A percentile compares a stretch with the other conserved stretches of the same genome.
phyloP scores from a whole-genome alignment of 2,329 filamentous ascomycete genomes.

The Aspergillus sp. region DNA sequence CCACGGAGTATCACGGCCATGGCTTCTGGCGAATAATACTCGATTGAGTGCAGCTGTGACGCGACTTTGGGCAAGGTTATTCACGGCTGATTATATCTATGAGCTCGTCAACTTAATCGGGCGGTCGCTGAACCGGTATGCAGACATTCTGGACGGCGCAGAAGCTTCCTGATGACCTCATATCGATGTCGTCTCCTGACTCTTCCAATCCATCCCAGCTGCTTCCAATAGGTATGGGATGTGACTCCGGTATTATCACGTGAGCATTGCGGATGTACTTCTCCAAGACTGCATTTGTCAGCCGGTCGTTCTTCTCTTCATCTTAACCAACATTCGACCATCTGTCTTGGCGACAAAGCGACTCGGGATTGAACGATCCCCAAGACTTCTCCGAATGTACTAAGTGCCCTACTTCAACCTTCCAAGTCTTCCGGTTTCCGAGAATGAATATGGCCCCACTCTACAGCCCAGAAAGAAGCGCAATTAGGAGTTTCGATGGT shows the following conservation, averaged over 20 bases:
- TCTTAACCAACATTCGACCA: neutral
- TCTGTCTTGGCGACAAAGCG: too few species aligned
- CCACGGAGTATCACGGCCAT: constrained; percentile 36
- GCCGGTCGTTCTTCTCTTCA: neutral
- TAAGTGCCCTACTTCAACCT: too few species aligned
- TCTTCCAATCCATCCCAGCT: neutral
- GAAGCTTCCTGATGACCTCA: neutral
- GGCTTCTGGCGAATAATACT: constrained; percentile 39
- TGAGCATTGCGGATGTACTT: neutral
- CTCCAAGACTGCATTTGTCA: neutral
- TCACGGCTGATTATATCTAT: constrained; percentile 43
- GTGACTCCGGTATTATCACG: neutral
- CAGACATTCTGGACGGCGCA: constrained; percentile 33
- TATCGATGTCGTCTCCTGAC: neutral
- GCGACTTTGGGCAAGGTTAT: constrained; percentile 40
- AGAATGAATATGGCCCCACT: neutral
- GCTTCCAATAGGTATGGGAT: neutral
- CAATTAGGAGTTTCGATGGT: neutral
- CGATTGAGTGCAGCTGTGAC: constrained; percentile 38
- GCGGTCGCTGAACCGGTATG: constrained; percentile 38
- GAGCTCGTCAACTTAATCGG: constrained; percentile 43
- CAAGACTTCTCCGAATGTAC: neutral
- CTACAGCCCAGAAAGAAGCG: neutral
- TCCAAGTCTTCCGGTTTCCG: too few species aligned
- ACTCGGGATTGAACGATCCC: too few species aligned